Conservation (phyloP, 345 rosid genomes). For the Turritis glabra region DNA sequence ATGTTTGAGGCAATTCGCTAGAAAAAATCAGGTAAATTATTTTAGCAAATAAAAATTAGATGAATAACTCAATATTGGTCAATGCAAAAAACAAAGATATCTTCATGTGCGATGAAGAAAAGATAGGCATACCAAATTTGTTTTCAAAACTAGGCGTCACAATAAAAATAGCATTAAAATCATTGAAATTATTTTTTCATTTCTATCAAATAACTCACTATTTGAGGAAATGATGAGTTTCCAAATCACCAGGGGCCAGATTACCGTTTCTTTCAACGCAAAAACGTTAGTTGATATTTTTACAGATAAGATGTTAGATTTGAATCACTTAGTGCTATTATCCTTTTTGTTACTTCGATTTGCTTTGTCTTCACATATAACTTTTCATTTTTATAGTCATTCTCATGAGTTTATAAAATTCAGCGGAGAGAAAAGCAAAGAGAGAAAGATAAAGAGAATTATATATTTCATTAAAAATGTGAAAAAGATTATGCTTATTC, state of each 20-base stretch:
- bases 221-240: neutral
- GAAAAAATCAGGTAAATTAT: too few relatives aligned
- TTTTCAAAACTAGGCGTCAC: neutral
- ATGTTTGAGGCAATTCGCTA: too few relatives aligned
- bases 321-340: neutral
- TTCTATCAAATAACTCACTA: neutral
- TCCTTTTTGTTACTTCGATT: neutral
- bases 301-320: neutral
- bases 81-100: neutral
- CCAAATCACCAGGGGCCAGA: conserved; percentile 11
- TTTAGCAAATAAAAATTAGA: neutral
- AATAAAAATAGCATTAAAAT: neutral
- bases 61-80: neutral
- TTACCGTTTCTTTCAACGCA: neutral
- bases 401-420: neutral
- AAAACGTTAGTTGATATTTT: neutral
- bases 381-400: neutral
- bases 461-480: neutral
- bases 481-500: conserved; percentile 17
- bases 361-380: neutral
- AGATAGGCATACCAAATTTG: neutral
- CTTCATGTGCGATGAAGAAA: neutral
- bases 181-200: neutral
- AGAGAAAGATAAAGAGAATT: neutral
- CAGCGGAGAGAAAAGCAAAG: neutral